Percentiles rank a stretch among this genome's conserved stretches.
These are phyloP conservation scores for Dendrobium chrysotoxum DNA, from an alignment of 106 monocot genomes.

Conservation along the genomic window DNA sequence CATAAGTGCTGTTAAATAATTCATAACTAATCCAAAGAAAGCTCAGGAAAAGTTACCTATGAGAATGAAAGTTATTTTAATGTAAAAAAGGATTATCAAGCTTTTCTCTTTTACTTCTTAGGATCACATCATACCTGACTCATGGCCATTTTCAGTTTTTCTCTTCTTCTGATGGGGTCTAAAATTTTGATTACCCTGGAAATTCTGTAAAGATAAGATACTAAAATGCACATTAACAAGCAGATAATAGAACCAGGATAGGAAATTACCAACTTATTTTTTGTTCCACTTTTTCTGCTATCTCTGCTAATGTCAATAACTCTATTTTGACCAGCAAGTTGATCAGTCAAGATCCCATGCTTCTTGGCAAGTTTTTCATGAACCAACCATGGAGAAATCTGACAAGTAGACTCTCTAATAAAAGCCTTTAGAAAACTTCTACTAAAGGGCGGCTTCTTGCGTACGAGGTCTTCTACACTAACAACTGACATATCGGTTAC, in stretches of 20 bases:
- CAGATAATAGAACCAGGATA: neutral
- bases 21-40: neutral
- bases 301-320: neutral
- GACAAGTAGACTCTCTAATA: constrained; percentile 73
- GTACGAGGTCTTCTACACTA: constrained; percentile 47
- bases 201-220: constrained; percentile 4
- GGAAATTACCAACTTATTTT: constrained; percentile 14
- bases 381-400: constrained; percentile 74
- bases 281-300: neutral
- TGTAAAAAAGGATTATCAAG: too few species aligned
- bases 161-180: constrained; percentile 33
- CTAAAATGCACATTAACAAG: neutral
- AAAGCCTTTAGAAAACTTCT: constrained; percentile 64
- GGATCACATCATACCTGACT: neutral
- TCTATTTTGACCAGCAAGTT: constrained; percentile 20
- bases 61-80: too few species aligned
- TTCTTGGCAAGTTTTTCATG: constrained; percentile 66
- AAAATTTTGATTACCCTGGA: constrained; percentile 20
- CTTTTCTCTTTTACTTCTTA: neutral
- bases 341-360: constrained; percentile 45
- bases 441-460: constrained; percentile 61
- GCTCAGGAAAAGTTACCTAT: neutral
- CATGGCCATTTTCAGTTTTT: constrained; percentile 19
- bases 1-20: constrained; percentile 4
- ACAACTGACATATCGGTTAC: constrained; percentile 47